Conservation (phyloP, 768 basidiomycete species). For the Trametes elegans region DNA sequence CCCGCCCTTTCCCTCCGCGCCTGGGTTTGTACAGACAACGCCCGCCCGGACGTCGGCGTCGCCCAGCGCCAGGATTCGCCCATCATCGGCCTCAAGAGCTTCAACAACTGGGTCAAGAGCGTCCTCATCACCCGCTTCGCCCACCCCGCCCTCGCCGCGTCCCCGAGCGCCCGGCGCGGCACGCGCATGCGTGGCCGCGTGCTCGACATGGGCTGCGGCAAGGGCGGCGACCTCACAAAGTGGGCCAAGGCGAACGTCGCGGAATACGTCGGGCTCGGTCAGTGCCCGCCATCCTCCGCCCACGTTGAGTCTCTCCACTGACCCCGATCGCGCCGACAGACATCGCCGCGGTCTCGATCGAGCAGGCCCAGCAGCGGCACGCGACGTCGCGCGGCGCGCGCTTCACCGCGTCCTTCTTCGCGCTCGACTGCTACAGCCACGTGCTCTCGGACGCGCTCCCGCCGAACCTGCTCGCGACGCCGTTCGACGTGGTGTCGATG, state of each 20-base stretch:
- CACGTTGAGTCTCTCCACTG: slow-evolving; percentile 1
- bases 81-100: slow-evolving; percentile 94
- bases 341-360: slow-evolving; percentile 83
- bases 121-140: slow-evolving; percentile 92
- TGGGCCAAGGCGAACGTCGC: slow-evolving; percentile 85
- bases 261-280: slow-evolving; percentile 82
- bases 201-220: slow-evolving; percentile 97
- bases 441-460: slow-evolving; percentile 69
- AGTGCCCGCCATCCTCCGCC: slow-evolving; percentile 33
- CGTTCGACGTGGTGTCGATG: slow-evolving; percentile 96
- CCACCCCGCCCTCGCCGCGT: slow-evolving; percentile 58
- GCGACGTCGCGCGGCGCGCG: slow-evolving; percentile 50
- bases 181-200: slow-evolving; percentile 61
- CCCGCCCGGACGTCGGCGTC: slow-evolving; percentile 88
- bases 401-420: slow-evolving; percentile 79
- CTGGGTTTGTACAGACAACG: slow-evolving; percentile 76
- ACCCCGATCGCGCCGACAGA: slow-evolving; percentile 55
- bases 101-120: slow-evolving; percentile 99
- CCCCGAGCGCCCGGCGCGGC: slow-evolving; percentile 31
- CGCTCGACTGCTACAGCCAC: slow-evolving; percentile 85
- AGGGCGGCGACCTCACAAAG: slow-evolving; percentile 95
- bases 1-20: not conserved
- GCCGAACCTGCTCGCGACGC: slow-evolving; percentile 51
- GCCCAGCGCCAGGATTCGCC: slow-evolving; percentile 83
- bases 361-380: slow-evolving; percentile 78